A percentile compares a stretch with the other conserved stretches of the same genome.
Evolutionary conservation across 2,329 filamentous ascomycete species (phyloP).

Genomic region (Nothomitra cinnamomea): DNA sequence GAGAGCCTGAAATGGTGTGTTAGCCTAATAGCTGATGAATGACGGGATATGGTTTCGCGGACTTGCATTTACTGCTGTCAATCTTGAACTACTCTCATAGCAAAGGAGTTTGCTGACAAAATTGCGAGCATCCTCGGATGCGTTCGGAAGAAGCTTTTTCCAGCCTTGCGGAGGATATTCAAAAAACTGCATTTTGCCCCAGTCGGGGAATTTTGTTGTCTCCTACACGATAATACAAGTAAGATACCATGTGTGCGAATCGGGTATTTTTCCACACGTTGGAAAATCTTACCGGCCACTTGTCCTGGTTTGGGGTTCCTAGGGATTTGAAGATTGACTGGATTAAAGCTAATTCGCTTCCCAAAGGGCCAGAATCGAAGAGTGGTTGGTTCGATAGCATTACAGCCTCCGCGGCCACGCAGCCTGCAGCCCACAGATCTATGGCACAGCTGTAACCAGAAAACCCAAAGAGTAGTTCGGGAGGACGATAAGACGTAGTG

Average conservation of each 20-base stretch:
- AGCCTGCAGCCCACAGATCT: constrained; percentile 82
- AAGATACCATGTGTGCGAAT: not conserved
- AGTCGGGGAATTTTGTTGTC: constrained; percentile 58
- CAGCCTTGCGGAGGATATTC: constrained; percentile 52
- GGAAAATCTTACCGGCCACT: constrained; percentile 52
- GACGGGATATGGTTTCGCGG: no score
- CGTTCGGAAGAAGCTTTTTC: constrained; percentile 49
- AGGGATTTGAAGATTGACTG: constrained; percentile 83
- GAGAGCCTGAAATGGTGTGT: not conserved
- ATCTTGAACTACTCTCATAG: constrained; percentile 52
- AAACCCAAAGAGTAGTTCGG: constrained; percentile 79
- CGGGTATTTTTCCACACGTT: not conserved
- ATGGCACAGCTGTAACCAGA: constrained; percentile 52
- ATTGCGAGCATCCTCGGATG: constrained; percentile 40
- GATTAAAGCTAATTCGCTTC: constrained; percentile 81
- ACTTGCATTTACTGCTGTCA: constrained; percentile 46
- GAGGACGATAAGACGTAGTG: constrained; percentile 77
- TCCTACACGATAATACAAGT: constrained; percentile 26
- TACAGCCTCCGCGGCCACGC: constrained; percentile 64
- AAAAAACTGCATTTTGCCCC: constrained; percentile 70
- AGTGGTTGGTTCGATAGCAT: constrained; percentile 39
- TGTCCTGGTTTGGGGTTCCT: constrained; percentile 64
- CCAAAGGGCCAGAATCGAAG: constrained; percentile 78
- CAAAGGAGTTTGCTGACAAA: constrained; percentile 51
- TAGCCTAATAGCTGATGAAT: not conserved